phyloP scores from a whole-genome alignment of 148 eudicot genomes.

The Pouteria glomerata region DNA sequence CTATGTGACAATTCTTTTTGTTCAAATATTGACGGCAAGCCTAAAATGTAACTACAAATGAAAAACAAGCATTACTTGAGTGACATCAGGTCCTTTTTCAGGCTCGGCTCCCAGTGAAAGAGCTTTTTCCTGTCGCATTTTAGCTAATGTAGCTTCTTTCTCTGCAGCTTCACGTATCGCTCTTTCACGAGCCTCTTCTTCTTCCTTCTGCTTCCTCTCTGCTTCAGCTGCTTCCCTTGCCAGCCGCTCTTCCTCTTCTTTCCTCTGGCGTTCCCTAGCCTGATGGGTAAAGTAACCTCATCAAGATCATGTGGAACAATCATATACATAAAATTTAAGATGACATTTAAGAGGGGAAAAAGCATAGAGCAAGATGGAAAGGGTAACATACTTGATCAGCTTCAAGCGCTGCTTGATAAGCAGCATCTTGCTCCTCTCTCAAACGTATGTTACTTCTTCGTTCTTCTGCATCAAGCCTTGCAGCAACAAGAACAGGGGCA shows the following conservation, averaged over 20 bases:
- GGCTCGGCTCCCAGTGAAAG: constrained; percentile 82
- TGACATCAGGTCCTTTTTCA: constrained; percentile 86
- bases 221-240: constrained; percentile 96
- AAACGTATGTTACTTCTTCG: constrained; percentile 72
- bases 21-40: not conserved
- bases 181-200: constrained; percentile 92
- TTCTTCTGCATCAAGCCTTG: constrained; percentile 96
- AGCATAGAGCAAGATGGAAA: constrained; percentile 7
- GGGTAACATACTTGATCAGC: constrained; percentile 77
- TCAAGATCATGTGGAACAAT: not conserved
- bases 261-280: constrained; percentile 93
- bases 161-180: constrained; percentile 87
- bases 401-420: constrained; percentile 90
- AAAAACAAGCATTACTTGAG: constrained; percentile 57
- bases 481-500: constrained; percentile 82
- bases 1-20: not conserved
- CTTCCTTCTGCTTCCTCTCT: constrained; percentile 75
- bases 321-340: not conserved
- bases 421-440: constrained; percentile 99
- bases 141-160: constrained; percentile 84
- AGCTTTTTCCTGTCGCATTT: constrained; percentile 74
- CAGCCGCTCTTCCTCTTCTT: constrained; percentile 81
- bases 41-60: not conserved
- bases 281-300: constrained; percentile 18
- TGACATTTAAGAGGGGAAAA: not conserved